These are phyloP conservation scores for Colletotrichum tanaceti DNA, from an alignment of 2,329 filamentous ascomycete species.

Conservation along the genomic window DNA sequence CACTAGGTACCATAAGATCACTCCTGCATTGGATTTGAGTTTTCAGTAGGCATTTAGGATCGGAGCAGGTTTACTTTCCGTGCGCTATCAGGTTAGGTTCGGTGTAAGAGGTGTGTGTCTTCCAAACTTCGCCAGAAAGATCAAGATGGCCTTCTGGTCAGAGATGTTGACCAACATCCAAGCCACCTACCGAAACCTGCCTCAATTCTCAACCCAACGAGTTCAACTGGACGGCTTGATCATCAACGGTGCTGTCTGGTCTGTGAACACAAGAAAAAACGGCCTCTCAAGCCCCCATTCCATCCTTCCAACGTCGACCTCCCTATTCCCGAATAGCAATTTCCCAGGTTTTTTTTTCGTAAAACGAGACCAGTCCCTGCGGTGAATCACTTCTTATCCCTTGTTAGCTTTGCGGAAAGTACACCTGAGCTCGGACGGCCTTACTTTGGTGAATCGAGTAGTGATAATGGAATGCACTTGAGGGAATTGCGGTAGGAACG, in stretches of 20 bases:
- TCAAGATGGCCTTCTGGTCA: not conserved
- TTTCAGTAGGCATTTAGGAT: not conserved
- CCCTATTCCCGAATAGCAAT: not conserved
- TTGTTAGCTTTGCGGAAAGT: not conserved
- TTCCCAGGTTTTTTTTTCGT: not conserved
- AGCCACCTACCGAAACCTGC: not conserved
- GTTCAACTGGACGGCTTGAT: not conserved
- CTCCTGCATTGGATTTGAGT: not conserved
- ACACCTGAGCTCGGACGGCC: not conserved
- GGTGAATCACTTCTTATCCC: not conserved
- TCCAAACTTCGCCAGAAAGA: not conserved
- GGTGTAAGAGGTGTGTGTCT: not conserved
- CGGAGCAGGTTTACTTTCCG: too few species aligned
- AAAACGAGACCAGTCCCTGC: not conserved
- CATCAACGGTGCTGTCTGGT: not conserved
- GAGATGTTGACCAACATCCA: not conserved
- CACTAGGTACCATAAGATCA: not conserved
- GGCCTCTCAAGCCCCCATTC: not conserved
- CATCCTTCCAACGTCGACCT: not conserved
- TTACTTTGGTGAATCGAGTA: not conserved
- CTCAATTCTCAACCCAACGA: not conserved
- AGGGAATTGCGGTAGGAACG: not conserved
- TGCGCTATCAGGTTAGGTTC: not conserved
- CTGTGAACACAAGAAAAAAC: not conserved
- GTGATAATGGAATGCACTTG: not conserved